Evolutionary conservation across 176 grass and related monocot species (phyloP), one percentile per base, ranked within the genome.

Genomic region (Pharus latifolius): DNA sequence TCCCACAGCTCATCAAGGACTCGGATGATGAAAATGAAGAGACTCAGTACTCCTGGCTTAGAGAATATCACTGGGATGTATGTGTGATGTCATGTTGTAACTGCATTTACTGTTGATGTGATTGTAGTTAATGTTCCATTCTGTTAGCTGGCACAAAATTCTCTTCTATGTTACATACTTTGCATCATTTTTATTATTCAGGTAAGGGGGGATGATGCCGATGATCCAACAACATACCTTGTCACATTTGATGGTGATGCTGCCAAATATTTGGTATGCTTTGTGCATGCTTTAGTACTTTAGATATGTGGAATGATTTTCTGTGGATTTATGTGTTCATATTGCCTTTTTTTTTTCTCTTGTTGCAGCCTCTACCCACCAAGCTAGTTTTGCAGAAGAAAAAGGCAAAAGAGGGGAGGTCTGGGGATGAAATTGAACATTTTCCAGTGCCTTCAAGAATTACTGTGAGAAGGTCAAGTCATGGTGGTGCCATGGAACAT

Each of bases 21-120:
- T 73, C 80, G 42, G 83, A 91, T 85, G 79, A 90, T 76, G 82
- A 91, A 80, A 80, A 86, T 46, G 87, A 98, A 78, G 94, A 94
- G 64, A 65, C 84, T 22, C 81, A 77, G 37, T 99, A 94, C 70
- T 88, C 82, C 16, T 99, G 95, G 95, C 49, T 94, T 52, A 83
- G 95, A 78, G 84, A 99, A 62, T 99, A 99, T 80, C 85, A 88
- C 33, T 99, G 95, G 95, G 95, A 99, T 70, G 95, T 99, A 91
- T 51, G 95, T 85, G 28, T 45, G 6, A 16, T 49, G 67, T 79
- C 29, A 47, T 66, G n/a, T 17, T 12, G 67, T 46, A 15, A 13
- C 7, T 41, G 29, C 33, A 52, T 49, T 22, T 60, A 58, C 33
- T 56, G 32, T 71, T 51, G 34, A 17, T 18, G 12, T 22, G 8